phyloP scores from a whole-genome alignment of 345 rosid genomes.

The Litchi chinensis region DNA sequence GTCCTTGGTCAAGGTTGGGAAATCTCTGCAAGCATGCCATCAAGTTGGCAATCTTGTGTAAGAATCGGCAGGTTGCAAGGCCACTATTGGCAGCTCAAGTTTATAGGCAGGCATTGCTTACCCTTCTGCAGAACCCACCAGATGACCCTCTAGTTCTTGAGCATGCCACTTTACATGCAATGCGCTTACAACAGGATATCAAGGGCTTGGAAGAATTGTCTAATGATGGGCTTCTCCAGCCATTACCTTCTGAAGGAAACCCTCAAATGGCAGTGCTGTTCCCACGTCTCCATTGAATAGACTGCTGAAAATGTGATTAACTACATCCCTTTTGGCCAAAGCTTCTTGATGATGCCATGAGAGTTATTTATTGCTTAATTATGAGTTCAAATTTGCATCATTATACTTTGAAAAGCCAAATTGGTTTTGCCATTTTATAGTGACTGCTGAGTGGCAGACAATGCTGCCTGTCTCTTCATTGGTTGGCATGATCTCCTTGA shows the following conservation, averaged over 20 bases:
- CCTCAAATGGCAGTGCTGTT: slow-evolving; percentile 34
- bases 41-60: slow-evolving; percentile 51
- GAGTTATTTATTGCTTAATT: neutral
- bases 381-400: slow-evolving; percentile 10
- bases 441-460: slow-evolving; percentile 31
- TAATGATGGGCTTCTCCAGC: slow-evolving; percentile 48
- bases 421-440: slow-evolving; percentile 23
- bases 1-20: slow-evolving; percentile 46
- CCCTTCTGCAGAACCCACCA: slow-evolving; percentile 48
- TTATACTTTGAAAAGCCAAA: neutral
- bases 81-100: slow-evolving; percentile 45
- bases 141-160: slow-evolving; percentile 53
- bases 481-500: neutral
- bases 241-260: slow-evolving; percentile 37
- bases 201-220: slow-evolving; percentile 58
- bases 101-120: slow-evolving; percentile 47
- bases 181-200: slow-evolving; percentile 51
- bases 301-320: slow-evolving; percentile 13
- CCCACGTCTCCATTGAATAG: slow-evolving; percentile 30
- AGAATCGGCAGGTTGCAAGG: slow-evolving; percentile 50
- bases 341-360: neutral
- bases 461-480: slow-evolving; percentile 28
- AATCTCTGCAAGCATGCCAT: slow-evolving; percentile 56
- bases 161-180: slow-evolving; percentile 42
- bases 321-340: neutral